Base-by-base conservation (phyloP, 257 asterid genomes). In the Forsythia suspensa region DNA sequence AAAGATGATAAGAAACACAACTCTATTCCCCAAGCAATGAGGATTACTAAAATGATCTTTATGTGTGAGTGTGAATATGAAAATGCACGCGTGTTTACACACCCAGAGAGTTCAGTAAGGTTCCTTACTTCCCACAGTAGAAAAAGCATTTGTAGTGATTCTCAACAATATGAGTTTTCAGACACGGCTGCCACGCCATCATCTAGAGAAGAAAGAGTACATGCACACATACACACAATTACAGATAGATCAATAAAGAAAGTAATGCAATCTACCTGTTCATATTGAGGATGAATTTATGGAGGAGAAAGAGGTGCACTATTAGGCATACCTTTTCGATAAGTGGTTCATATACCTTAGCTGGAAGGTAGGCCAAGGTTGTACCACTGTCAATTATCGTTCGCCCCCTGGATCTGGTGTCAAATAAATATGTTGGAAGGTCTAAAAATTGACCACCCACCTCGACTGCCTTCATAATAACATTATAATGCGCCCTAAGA, bases 321-420 rank as follows among this genome's bases (percentile, higher is more conserved):
- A 67, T 61, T 41, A 7, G 65, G 76, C 38, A 38, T 76, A 89
- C 96, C 94, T 83, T 82, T 36, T 39, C 72, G 72, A 83, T 41
- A 73, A 91, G 72, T 76, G 84, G 84, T 69, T 79, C 77, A 76
- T 89, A 91, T 66, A 88, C 39, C 70, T 80, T 76, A 2, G 86
- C 46, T 21, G 96, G 88, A 79, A 91, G 90, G 82, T 89, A 91
- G 73, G 96, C 89, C 82, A 91, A 84, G 78, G 96, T 91, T 71
- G 94, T 87, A 74, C 96, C 94, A 71, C 94, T 89, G 82, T 91
- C 96, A 59, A 91, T 85, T 71, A 89, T 85, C 71, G 90, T 83
- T 71, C 80, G 82, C 78, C 82, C 78, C 39, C 75, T 73, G n/a
- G 88, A 34, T 57, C 80, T 86, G 18, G 76, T 18, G 40, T 87